Base-by-base conservation (phyloP, 345 rosid species). In the Alliaria petiolata region DNA sequence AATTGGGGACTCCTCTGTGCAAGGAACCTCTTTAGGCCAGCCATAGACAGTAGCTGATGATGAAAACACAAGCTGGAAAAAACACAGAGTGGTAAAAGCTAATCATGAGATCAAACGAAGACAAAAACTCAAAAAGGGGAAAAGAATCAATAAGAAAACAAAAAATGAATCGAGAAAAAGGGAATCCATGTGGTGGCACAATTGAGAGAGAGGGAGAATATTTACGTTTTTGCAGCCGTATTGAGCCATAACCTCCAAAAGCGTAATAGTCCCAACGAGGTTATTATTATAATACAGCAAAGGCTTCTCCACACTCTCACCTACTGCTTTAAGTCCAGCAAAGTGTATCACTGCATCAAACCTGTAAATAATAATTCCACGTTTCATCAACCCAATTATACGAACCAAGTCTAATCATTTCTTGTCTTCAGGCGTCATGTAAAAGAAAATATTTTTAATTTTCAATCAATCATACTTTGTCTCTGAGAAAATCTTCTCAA, bases 41-140 rank as follows among this genome's bases (percentile, higher is more conserved):
- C 97, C 98, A 73, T 91, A 93, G 20, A 93, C 97, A 68, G 98
- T 93, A 39, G 98, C 98, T 56, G 98, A 93, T 26, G 98, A 93
- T 47, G 98, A 93, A 81, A 93, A 93, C 9, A 93, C 98, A 71
- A 93, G 91, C 98, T 93, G 97, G 49, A 67, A 22, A 22, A 22
- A 67, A 42, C 53, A 78, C 43, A 75, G 74, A 67, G 57, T 51
- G 28, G 45, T 20, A 49, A 59, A 66, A 40, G 38, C 55, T 10
- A 75, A 75, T 68, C 4, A 75, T 61, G 68, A 75, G 63, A 60
- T 12, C 25, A 53, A 52, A 28, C 8, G 0, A 64, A 55, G 58
- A 72, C 63, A 54, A 61, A 54, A 42, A 53, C 8, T 13, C 33
- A 33, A 8, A n/a, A 55, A 44, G 34, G 12, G 20, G 35, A 26